Evolutionary conservation across 495 filamentous ascomycete species (phyloP).

Genomic region (Penicillium steckii): DNA sequence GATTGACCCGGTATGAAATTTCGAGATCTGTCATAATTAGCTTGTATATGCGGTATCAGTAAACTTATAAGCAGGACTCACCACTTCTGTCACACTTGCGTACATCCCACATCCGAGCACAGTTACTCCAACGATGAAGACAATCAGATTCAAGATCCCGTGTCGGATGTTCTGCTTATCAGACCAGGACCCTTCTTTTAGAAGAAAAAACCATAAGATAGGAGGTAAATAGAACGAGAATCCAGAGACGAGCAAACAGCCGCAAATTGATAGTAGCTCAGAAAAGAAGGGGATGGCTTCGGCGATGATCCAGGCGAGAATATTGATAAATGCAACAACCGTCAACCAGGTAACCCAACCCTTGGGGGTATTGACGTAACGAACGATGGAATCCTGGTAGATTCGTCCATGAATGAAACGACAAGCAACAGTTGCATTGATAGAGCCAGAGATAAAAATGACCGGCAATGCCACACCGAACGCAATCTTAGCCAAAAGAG

Average conservation of each 20-base stretch:
- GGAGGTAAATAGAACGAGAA: constrained; percentile 65
- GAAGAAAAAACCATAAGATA: constrained; percentile 59
- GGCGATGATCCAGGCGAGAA: constrained; percentile 63
- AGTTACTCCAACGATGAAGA: constrained; percentile 7
- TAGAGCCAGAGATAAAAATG: constrained; percentile 63
- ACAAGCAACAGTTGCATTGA: constrained; percentile 56
- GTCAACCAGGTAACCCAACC: constrained; percentile 56
- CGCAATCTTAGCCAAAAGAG: constrained; percentile 49
- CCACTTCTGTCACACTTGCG: constrained; percentile 10
- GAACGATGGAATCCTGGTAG: constrained; percentile 47
- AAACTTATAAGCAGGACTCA: background rate
- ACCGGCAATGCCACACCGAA: constrained; percentile 61
- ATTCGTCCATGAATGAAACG: constrained; percentile 62
- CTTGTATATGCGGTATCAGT: background rate
- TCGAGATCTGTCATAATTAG: constrained; percentile 1
- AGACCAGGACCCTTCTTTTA: constrained; percentile 27
- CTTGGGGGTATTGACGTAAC: constrained; percentile 54
- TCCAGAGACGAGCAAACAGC: constrained; percentile 60
- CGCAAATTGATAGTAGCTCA: constrained; percentile 55
- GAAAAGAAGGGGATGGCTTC: constrained; percentile 67
- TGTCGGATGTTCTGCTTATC: constrained; percentile 7
- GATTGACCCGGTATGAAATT: background rate
- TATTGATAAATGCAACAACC: constrained; percentile 50
- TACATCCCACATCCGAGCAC: constrained; percentile 12
- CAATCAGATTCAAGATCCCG: constrained; percentile 8